Conservation (phyloP, 495 filamentous ascomycete genomes). For the Podospora anserina region DNA sequence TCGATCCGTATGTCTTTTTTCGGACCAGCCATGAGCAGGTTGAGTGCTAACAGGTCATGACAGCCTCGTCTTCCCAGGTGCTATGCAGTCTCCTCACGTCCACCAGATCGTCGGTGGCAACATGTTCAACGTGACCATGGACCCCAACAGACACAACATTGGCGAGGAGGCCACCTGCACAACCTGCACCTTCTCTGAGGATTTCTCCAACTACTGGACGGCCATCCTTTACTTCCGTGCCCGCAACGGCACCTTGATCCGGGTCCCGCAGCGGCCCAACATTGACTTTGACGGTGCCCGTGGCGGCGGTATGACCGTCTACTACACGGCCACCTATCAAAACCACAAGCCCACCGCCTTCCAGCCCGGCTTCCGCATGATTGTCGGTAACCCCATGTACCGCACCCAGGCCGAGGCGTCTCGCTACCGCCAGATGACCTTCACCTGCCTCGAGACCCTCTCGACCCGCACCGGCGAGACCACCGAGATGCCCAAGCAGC, state of each 20-base stretch:
- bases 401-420: slow-evolving; percentile 35
- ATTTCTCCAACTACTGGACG: slow-evolving; percentile 47
- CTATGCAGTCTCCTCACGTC: slow-evolving; percentile 24
- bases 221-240: slow-evolving; percentile 40
- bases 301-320: slow-evolving; percentile 44
- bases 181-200: slow-evolving; percentile 37
- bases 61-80: slow-evolving; percentile 30
- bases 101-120: slow-evolving; percentile 33
- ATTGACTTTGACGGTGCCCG: slow-evolving; percentile 21
- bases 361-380: slow-evolving; percentile 64
- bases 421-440: slow-evolving; percentile 40
- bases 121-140: slow-evolving; percentile 36
- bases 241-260: slow-evolving; percentile 39
- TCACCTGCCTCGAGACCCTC: slow-evolving; percentile 36
- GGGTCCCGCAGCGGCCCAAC: slow-evolving; percentile 33
- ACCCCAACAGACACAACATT: slow-evolving; percentile 30
- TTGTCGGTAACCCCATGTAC: slow-evolving; percentile 59
- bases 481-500: slow-evolving; percentile 31
- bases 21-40: slow-evolving; percentile 18
- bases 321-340: slow-evolving; percentile 40
- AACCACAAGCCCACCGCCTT: slow-evolving; percentile 46
- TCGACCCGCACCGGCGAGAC: slow-evolving; percentile 37
- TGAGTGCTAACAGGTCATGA: not conserved
- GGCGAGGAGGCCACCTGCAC: slow-evolving; percentile 33
- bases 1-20: slow-evolving; percentile 24